Percentiles rank a stretch among this genome's conserved stretches.
phyloP scores from a whole-genome alignment of 1,284 basidiomycete species.

The Mixia osmundae region DNA sequence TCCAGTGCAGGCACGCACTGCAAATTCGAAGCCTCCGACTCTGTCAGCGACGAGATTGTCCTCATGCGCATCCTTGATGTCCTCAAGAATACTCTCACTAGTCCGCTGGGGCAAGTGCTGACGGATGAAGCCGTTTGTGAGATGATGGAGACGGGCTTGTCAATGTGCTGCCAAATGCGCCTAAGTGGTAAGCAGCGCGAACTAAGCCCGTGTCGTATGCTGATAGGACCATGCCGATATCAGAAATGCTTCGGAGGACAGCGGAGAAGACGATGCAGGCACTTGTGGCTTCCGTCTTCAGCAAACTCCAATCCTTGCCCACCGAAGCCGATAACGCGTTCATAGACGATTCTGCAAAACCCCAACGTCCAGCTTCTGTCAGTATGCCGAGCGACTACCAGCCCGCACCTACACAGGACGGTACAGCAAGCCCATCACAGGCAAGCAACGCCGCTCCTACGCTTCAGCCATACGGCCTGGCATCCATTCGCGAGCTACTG shows the following conservation, averaged over 20 bases:
- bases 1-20: constrained; percentile 81
- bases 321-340: constrained; percentile 7
- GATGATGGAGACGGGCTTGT: constrained; percentile 91
- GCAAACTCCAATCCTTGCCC: constrained; percentile 33
- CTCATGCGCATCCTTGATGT: constrained; percentile 75
- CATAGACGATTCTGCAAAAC: constrained; percentile 3
- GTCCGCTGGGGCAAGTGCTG: constrained; percentile 37
- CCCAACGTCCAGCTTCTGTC: constrained; percentile 11
- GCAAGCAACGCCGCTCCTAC: neutral
- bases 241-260: constrained; percentile 69
- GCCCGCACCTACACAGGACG: neutral
- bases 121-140: constrained; percentile 92
- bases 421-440: constrained; percentile 11
- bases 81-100: constrained; percentile 60
- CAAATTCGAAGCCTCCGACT: constrained; percentile 92
- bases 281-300: constrained; percentile 60
- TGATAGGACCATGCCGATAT: neutral
- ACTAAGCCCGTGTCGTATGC: constrained; percentile 4
- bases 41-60: constrained; percentile 86
- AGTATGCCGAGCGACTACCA: constrained; percentile 8
- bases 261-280: constrained; percentile 83
- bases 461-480: constrained; percentile 45
- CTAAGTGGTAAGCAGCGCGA: constrained; percentile 65
- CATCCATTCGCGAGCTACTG: constrained; percentile 76
- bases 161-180: constrained; percentile 89